These are phyloP conservation scores for Tulasnella sp. DNA, from an alignment of 768 basidiomycete genomes.

Conservation along the genomic window DNA sequence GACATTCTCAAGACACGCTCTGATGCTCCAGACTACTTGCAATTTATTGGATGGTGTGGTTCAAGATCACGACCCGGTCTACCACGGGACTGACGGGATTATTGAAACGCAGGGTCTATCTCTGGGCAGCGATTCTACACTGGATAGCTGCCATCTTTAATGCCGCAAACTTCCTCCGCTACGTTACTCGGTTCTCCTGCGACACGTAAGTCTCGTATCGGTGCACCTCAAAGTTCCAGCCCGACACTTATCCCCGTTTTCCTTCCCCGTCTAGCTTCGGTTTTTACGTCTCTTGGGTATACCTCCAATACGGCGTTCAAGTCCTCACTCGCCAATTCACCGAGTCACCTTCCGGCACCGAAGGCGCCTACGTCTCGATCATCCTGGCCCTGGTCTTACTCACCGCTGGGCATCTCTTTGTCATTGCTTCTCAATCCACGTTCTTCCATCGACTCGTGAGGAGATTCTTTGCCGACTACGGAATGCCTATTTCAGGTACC, in stretches of 20 bases:
- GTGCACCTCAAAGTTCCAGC: too few species aligned
- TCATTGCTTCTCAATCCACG: slow-evolving; percentile 59
- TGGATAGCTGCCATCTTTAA: slow-evolving; percentile 81
- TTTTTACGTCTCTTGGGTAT: slow-evolving; percentile 88
- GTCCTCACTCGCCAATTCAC: slow-evolving; percentile 74
- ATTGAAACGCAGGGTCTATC: slow-evolving; percentile 56
- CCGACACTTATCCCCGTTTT: too few species aligned
- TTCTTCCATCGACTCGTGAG: slow-evolving; percentile 77
- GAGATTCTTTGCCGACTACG: slow-evolving; percentile 81
- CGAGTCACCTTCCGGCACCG: slow-evolving; percentile 39
- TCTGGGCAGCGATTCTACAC: slow-evolving; percentile 86
- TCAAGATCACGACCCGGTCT: neutral
- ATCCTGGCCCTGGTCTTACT: slow-evolving; percentile 81
- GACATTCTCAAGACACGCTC: slow-evolving; percentile 63
- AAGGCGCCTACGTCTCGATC: slow-evolving; percentile 63
- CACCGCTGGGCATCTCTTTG: slow-evolving; percentile 72
- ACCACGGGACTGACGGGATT: neutral
- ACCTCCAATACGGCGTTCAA: slow-evolving; percentile 87
- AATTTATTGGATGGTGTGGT: slow-evolving; percentile 77
- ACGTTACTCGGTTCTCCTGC: slow-evolving; percentile 87
- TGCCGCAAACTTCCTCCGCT: slow-evolving; percentile 78
- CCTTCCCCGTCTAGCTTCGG: slow-evolving; percentile 55
- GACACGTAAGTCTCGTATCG: slow-evolving; percentile 54
- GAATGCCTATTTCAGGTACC: slow-evolving; percentile 74
- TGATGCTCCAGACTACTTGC: slow-evolving; percentile 73